Percentiles rank a stretch among this genome's conserved stretches.
Conservation (phyloP, 1,284 basidiomycete species). For the Ceratobasidium papillatum region DNA sequence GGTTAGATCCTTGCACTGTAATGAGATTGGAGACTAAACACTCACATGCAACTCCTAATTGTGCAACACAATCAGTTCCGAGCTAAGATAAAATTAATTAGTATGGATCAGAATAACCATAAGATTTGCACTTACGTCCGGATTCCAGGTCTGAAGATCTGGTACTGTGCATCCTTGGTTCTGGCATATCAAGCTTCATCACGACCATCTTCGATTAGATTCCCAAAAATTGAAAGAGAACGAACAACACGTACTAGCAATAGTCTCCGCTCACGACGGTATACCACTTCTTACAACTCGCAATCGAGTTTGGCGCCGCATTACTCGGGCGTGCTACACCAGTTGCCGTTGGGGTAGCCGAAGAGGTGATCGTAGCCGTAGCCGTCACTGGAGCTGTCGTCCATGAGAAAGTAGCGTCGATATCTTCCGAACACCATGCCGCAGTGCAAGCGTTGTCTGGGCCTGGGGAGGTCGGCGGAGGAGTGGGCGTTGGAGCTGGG, state of each 20-base stretch:
- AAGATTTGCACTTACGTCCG: not conserved
- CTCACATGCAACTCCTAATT: slow-evolving; percentile 23
- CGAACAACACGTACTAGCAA: slow-evolving; percentile 7
- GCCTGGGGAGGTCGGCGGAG: not conserved
- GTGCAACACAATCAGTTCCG: slow-evolving; percentile 8
- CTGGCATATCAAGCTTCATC: slow-evolving; percentile 2
- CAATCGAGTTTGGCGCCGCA: not conserved
- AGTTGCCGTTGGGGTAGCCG: not conserved
- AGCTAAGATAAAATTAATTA: not conserved
- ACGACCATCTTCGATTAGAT: not conserved
- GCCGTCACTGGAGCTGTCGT: not conserved
- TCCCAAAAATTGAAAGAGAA: not conserved
- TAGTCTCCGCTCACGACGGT: slow-evolving; percentile 23
- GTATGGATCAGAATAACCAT: not conserved
- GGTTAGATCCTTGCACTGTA: too few relatives aligned
- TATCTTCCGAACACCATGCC: not conserved
- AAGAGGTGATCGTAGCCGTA: not conserved
- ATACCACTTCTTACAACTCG: slow-evolving; percentile 20
- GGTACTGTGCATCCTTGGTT: slow-evolving; percentile 9
- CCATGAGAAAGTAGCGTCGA: not conserved
- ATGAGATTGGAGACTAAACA: not conserved
- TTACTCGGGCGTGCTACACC: slow-evolving; percentile 14
- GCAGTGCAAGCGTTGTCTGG: not conserved
- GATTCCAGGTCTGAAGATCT: slow-evolving; percentile 10
- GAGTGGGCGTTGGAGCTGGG: not conserved